These are phyloP conservation scores for Capronia epimyces DNA, from an alignment of 2,329 filamentous ascomycete species.

Conservation along the genomic window DNA sequence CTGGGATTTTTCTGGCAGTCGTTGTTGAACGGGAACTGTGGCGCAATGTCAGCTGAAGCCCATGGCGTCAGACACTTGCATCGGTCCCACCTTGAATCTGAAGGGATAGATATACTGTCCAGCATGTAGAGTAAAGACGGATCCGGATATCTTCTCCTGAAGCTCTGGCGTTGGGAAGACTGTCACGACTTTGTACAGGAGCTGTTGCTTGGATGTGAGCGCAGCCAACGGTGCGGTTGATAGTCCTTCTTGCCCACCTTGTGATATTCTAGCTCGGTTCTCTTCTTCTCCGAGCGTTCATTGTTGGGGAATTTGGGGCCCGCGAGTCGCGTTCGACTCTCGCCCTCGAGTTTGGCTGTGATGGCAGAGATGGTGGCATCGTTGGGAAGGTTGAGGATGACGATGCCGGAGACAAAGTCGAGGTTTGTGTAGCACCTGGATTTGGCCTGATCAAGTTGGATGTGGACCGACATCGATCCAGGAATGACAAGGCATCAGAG, in stretches of 20 bases:
- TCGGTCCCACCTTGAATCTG: slow-evolving; percentile 41
- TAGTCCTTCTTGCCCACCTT: slow-evolving; percentile 37
- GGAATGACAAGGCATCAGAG: slow-evolving; percentile 21
- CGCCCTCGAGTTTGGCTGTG: slow-evolving; percentile 47
- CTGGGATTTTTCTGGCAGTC: slow-evolving; percentile 43
- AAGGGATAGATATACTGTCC: slow-evolving; percentile 48
- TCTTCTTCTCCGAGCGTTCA: slow-evolving; percentile 44
- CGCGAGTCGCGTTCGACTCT: slow-evolving; percentile 43
- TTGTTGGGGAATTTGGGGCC: slow-evolving; percentile 38
- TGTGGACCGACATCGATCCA: slow-evolving; percentile 41
- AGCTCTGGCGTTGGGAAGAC: slow-evolving; percentile 44
- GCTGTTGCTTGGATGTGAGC: slow-evolving; percentile 31
- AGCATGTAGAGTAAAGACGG: slow-evolving; percentile 42
- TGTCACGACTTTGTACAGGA: slow-evolving; percentile 45
- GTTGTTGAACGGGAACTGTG: slow-evolving; percentile 48
- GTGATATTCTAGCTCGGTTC: slow-evolving; percentile 46
- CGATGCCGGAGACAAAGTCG: slow-evolving; percentile 43
- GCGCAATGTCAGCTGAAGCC: slow-evolving; percentile 3
- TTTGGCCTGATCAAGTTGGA: slow-evolving; percentile 41
- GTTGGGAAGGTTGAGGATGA: slow-evolving; percentile 39
- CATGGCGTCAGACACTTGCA: neutral
- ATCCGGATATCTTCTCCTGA: slow-evolving; percentile 32
- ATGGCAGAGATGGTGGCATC: slow-evolving; percentile 44
- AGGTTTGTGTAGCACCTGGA: slow-evolving; percentile 45
- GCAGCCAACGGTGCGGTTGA: slow-evolving; percentile 1